A percentile compares a stretch with the other conserved stretches of the same genome.
phyloP scores from a whole-genome alignment of 2,329 filamentous ascomycete genomes.

The Colletotrichum viniferum region DNA sequence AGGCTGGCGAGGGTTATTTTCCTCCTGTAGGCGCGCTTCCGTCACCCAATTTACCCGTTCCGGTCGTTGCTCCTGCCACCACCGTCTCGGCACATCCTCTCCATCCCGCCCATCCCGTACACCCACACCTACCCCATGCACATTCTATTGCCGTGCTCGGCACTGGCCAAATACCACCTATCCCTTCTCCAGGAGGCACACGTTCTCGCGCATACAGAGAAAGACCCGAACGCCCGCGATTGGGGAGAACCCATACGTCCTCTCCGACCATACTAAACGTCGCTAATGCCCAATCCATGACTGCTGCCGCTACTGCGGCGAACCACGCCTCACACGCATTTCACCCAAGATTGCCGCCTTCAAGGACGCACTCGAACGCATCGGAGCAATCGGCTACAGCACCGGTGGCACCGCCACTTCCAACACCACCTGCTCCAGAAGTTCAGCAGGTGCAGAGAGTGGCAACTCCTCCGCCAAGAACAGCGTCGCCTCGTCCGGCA shows the following conservation, averaged over 20 bases:
- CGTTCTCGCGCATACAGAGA: constrained; percentile 60
- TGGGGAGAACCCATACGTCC: constrained; percentile 76
- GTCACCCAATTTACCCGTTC: constrained; percentile 43
- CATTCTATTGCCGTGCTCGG: constrained; percentile 80
- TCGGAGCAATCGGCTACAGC: constrained; percentile 55
- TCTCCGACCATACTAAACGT: constrained; percentile 74
- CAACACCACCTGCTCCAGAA: constrained; percentile 59
- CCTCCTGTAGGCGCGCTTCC: constrained; percentile 62
- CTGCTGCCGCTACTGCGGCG: constrained; percentile 31
- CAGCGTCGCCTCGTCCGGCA: constrained; percentile 53
- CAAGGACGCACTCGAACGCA: constrained; percentile 63
- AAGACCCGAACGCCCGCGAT: constrained; percentile 63
- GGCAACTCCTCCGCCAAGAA: constrained; percentile 56
- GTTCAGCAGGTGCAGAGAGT: constrained; percentile 51
- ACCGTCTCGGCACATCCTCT: constrained; percentile 29
- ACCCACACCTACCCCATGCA: constrained; percentile 31
- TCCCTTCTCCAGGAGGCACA: constrained; percentile 82
- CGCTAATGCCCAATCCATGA: constrained; percentile 41
- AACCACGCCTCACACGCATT: constrained; percentile 42
- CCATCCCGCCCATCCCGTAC: constrained; percentile 16
- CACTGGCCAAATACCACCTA: constrained; percentile 77
- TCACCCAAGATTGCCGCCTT: constrained; percentile 47
- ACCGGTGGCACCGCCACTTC: constrained; percentile 54
- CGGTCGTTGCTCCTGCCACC: constrained; percentile 40
- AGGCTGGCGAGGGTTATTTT: constrained; percentile 82